phyloP scores from a whole-genome alignment of 2,329 filamentous ascomycete species.

The Cercospora sp. region DNA sequence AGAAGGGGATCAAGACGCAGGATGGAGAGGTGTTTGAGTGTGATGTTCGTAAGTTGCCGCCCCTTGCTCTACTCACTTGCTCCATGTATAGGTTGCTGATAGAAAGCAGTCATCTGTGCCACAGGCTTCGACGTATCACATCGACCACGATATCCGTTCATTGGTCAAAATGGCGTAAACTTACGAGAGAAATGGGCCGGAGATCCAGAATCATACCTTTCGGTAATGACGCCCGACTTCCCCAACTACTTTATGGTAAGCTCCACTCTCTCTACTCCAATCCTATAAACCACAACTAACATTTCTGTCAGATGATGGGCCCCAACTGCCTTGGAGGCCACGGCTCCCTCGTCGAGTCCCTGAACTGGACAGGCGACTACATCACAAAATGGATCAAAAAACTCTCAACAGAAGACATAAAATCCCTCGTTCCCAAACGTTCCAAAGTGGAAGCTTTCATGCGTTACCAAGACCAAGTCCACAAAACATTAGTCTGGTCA shows the following conservation, averaged over 20 bases:
- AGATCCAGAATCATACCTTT: conserved; percentile 40
- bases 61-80: not conserved
- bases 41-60: conserved; percentile 27
- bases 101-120: conserved; percentile 35
- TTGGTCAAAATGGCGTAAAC: conserved; percentile 31
- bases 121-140: conserved; percentile 41
- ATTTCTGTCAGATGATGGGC: conserved; percentile 26
- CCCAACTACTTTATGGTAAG: conserved; percentile 26
- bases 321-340: conserved; percentile 20
- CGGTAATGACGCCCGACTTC: conserved; percentile 28
- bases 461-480: not conserved
- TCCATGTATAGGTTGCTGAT: not conserved
- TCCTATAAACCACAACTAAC: too few species aligned
- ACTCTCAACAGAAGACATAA: not conserved
- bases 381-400: conserved; percentile 34
- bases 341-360: conserved; percentile 18
- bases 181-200: conserved; percentile 41
- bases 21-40: conserved; percentile 36
- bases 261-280: not conserved
- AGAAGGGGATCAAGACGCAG: conserved; percentile 40
- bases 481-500: not conserved
- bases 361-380: conserved; percentile 42
- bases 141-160: conserved; percentile 31
- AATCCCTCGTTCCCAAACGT: not conserved
- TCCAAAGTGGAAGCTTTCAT: not conserved